Conservation (phyloP, 306 rosid genomes). For the Geum urbanum region DNA sequence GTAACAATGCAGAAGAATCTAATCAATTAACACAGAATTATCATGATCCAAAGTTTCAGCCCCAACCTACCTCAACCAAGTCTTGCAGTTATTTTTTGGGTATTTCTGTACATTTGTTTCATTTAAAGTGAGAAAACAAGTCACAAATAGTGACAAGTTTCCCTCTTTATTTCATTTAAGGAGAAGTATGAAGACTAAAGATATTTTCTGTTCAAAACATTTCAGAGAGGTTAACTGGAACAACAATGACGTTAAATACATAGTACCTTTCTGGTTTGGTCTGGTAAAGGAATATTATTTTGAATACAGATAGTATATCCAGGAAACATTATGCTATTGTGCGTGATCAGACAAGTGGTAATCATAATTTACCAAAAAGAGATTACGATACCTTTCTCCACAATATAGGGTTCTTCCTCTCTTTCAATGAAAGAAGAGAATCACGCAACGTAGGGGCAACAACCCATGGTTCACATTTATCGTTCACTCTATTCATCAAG, state of each 20-base stretch:
- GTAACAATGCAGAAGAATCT: neutral
- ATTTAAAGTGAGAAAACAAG: neutral
- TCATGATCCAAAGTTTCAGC: neutral
- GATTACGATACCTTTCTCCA: conserved; percentile 68
- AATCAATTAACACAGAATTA: neutral
- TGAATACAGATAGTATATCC: neutral
- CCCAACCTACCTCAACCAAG: neutral
- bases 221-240: conserved; percentile 5
- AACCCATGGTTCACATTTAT: conserved; percentile 77
- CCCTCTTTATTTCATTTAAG: neutral
- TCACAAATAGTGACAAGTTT: too few relatives aligned
- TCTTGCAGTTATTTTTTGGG: neutral
- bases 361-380: conserved; percentile 21
- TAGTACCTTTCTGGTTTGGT: neutral
- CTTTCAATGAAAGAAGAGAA: conserved; percentile 86
- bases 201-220: neutral
- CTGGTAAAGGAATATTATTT: neutral
- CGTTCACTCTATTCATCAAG: conserved; percentile 44
- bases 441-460: conserved; percentile 82
- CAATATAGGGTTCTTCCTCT: conserved; percentile 64
- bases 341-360: neutral
- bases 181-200: neutral
- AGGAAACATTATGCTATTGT: neutral
- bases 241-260: neutral
- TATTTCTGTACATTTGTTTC: neutral